Evolutionary conservation across 305 asterid genomes (phyloP), one percentile per base, ranked within the genome.

Genomic region (Fraxinus velutina): DNA sequence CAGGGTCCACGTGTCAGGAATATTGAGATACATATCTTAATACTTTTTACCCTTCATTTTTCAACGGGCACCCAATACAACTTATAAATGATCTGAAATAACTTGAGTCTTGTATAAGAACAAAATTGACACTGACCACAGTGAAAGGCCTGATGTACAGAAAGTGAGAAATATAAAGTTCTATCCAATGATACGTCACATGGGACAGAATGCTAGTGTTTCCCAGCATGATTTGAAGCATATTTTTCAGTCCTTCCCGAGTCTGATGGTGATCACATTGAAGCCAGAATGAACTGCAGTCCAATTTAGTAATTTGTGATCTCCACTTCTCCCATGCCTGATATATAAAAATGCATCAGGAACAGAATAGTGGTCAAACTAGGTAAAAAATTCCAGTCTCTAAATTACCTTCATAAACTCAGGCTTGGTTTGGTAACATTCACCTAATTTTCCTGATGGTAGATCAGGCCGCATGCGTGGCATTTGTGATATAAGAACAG

Each of bases 281-380:
- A 88, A 93, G 92, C 99, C 98, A 96, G 89, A 84, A 94, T 83
- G 92, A 85, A 85, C 96, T 93, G 86, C 98, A 91, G 62, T 94
- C 99, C 88, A 96, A 86, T 85, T 93, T 94, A 44, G 97, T 93
- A 81, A 94, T 88, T 85, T 94, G 97, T 79, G 88, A 91, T 84
- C 98, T 89, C 99, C 98, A 96, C 85, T 90, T 96, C 80, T 96
- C 99, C 98, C 98, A 96, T 64, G 98, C 98, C 99, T 94, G 84
- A 79, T 62, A 89, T 79, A 76, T 83, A 70, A 52, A 30, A 85
- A 82, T 50, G 74, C 44, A 81, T 83, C 83, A 84, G 60, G 10
- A 8, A 42, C 33, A 62, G 75, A 42, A 60, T 29, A 30, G 17
- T 55, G 47, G 57, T 64, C 70, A 84, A 29, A 32, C 30, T 44